phyloP scores from a whole-genome alignment of 225 moss, liverwort and hornwort genomes.

The Asterella californica region DNA sequence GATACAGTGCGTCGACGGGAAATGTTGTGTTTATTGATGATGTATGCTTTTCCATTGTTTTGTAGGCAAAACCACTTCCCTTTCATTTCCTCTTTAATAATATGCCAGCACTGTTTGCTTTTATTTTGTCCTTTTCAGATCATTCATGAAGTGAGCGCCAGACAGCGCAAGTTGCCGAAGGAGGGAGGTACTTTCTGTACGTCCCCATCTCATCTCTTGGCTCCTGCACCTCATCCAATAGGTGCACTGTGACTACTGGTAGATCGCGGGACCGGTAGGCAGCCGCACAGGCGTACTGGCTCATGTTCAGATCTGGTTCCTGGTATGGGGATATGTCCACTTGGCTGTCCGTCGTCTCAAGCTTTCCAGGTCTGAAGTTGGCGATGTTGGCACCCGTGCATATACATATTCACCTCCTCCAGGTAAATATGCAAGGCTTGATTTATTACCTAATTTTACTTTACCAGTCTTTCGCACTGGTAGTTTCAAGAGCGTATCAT shows the following conservation, averaged over 20 bases:
- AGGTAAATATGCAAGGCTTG: too few species aligned
- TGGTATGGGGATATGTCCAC: too few species aligned
- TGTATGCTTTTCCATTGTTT: constrained; percentile 1
- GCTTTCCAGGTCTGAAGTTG: too few species aligned
- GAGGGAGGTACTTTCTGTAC: constrained; percentile 2
- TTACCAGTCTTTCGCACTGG: too few species aligned
- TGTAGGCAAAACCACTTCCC: not conserved
- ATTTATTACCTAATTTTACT: too few species aligned
- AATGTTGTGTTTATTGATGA: constrained; percentile 2
- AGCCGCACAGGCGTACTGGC: too few species aligned
- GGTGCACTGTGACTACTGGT: not conserved
- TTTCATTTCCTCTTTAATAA: constrained; percentile 6
- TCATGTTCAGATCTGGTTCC: too few species aligned
- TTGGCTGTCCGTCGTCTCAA: too few species aligned
- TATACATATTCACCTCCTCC: too few species aligned
- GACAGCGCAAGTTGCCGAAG: not conserved
- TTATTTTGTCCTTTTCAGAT: constrained; percentile 4
- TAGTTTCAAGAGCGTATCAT: too few species aligned
- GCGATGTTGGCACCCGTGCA: too few species aligned
- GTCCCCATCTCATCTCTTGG: not conserved
- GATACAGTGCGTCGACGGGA: not conserved
- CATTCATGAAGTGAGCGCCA: constrained; percentile 4
- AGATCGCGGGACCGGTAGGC: not conserved
- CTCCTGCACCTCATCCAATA: not conserved
- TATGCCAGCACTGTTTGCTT: constrained; percentile 8